Evolutionary conservation across 768 basidiomycete genomes (phyloP).

Genomic region (Lanmaoa pseudosensibilis): DNA sequence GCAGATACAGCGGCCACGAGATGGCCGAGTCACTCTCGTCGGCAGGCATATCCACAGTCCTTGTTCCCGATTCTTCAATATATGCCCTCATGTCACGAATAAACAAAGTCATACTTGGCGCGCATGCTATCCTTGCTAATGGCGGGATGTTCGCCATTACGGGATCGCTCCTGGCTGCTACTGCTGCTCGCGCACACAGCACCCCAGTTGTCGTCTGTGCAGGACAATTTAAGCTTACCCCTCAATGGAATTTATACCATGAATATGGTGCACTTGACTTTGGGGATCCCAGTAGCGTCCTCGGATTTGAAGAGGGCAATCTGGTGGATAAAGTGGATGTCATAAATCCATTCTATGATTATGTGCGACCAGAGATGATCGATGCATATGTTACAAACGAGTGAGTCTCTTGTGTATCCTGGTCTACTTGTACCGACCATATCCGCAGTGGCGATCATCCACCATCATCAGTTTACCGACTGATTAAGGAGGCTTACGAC

Average conservation of each 20-base stretch:
- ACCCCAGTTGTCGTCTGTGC: slow-evolving; percentile 93
- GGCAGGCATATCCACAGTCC: slow-evolving; percentile 86
- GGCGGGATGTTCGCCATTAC: slow-evolving; percentile 92
- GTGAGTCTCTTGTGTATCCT: slow-evolving; percentile 51
- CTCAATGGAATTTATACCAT: slow-evolving; percentile 85
- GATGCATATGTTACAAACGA: slow-evolving; percentile 96
- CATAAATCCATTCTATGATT: slow-evolving; percentile 95
- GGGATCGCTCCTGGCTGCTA: slow-evolving; percentile 81
- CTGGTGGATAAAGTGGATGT: slow-evolving; percentile 89
- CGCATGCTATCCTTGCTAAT: slow-evolving; percentile 95
- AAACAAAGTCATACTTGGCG: slow-evolving; percentile 93
- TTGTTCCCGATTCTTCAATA: slow-evolving; percentile 94
- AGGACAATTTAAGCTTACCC: slow-evolving; percentile 96
- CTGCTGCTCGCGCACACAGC: slow-evolving; percentile 85
- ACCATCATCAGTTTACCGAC: slow-evolving; percentile 87
- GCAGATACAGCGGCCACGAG: slow-evolving; percentile 79
- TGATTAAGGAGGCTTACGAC: slow-evolving; percentile 93
- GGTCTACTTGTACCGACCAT: slow-evolving; percentile 6
- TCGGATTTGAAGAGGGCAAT: slow-evolving; percentile 73
- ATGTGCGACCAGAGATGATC: slow-evolving; percentile 88
- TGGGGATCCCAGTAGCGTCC: slow-evolving; percentile 64
- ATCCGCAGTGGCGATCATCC: slow-evolving; percentile 86
- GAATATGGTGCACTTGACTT: slow-evolving; percentile 84
- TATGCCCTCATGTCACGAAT: slow-evolving; percentile 96
- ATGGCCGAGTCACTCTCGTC: slow-evolving; percentile 82